phyloP scores from a whole-genome alignment of 495 filamentous ascomycete genomes.

The Parathielavia appendiculata region DNA sequence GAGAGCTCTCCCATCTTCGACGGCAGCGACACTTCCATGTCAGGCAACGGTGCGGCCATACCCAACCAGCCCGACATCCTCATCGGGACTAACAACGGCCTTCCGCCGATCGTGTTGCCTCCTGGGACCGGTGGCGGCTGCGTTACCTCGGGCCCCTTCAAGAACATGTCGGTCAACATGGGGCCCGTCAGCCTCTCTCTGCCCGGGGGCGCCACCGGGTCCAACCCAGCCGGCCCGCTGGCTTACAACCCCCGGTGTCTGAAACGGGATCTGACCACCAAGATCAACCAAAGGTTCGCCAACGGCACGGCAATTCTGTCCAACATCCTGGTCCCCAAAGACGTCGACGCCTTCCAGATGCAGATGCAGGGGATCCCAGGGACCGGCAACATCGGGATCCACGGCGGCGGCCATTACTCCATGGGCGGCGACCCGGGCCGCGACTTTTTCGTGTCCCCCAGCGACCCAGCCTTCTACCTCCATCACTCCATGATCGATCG shows the following conservation, averaged over 20 bases:
- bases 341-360: constrained; percentile 49
- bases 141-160: constrained; percentile 55
- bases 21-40: constrained; percentile 30
- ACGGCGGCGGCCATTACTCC: constrained; percentile 57
- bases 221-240: constrained; percentile 25
- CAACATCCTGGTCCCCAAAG: constrained; percentile 30
- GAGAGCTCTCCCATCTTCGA: constrained; percentile 38
- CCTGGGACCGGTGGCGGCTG: constrained; percentile 58
- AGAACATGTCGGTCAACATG: constrained; percentile 12
- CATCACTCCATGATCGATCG: constrained; percentile 69
- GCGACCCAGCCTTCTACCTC: constrained; percentile 63
- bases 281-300: constrained; percentile 39
- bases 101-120: no score
- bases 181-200: not conserved
- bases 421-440: constrained; percentile 54
- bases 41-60: constrained; percentile 35
- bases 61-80: constrained; percentile 13
- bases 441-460: constrained; percentile 54
- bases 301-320: no score
- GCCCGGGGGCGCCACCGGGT: not conserved
- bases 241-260: constrained; percentile 58
- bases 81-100: constrained; percentile 9
- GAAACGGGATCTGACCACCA: constrained; percentile 50
- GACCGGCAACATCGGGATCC: constrained; percentile 48
- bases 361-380: constrained; percentile 46